Percentiles rank a stretch among this genome's conserved stretches.
Evolutionary conservation across 2,329 filamentous ascomycete species (phyloP).

Genomic region (Cladosporium velox): DNA sequence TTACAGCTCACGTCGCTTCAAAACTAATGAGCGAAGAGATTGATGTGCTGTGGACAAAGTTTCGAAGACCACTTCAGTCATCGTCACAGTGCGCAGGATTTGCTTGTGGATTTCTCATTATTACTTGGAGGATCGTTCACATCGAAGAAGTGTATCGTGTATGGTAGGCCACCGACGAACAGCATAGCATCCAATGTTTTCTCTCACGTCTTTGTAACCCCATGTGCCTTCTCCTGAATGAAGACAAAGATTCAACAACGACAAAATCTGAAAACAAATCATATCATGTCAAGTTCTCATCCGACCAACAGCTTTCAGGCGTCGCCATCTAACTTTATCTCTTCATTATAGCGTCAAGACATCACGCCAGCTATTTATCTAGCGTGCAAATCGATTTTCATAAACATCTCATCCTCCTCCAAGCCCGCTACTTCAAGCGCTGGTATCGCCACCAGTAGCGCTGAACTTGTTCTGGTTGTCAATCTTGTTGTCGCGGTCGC

Average conservation of each 20-base stretch:
- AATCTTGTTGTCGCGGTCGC: conserved; percentile 13
- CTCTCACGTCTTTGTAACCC: neutral
- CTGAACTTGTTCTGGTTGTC: conserved; percentile 17
- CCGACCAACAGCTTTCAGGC: neutral
- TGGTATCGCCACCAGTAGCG: conserved; percentile 17
- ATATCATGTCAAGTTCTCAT: neutral
- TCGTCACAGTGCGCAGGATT: neutral
- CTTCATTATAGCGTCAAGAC: conserved; percentile 9
- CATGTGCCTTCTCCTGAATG: neutral
- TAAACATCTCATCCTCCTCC: too few species aligned
- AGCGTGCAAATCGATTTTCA: neutral
- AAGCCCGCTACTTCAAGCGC: neutral
- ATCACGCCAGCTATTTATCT: neutral
- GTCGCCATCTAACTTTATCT: too few species aligned
- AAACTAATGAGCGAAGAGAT: neutral
- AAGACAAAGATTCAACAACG: neutral
- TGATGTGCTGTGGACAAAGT: neutral
- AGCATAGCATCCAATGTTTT: too few species aligned
- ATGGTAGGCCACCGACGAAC: neutral
- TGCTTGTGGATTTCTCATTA: neutral
- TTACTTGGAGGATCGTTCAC: neutral
- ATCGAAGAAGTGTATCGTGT: neutral
- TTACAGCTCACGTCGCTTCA: neutral
- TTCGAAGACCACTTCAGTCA: neutral
- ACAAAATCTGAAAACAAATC: too few species aligned